These are phyloP conservation scores for Scorias spongiosa DNA, from an alignment of 2,329 filamentous ascomycete species.

Conservation along the genomic window DNA sequence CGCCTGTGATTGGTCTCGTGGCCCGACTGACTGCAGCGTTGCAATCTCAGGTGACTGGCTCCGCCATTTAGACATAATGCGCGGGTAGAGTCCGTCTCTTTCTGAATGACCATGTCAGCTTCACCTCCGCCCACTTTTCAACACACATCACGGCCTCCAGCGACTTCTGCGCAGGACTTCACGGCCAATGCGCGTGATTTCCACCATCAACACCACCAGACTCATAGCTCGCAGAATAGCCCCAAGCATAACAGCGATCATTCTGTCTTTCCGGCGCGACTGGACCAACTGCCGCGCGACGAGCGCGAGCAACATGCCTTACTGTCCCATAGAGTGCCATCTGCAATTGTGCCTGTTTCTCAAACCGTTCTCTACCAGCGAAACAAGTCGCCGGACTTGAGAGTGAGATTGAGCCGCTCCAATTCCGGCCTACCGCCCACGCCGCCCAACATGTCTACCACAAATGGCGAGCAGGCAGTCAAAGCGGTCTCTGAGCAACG, in stretches of 20 bases:
- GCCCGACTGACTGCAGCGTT: too few species aligned
- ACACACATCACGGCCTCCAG: neutral
- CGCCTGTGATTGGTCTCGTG: too few species aligned
- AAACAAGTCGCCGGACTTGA: neutral
- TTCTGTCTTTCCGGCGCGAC: neutral
- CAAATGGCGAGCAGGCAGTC: constrained; percentile 15
- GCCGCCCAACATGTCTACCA: constrained; percentile 24
- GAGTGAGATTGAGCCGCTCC: constrained; percentile 1
- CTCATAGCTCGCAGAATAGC: neutral
- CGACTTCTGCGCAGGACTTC: neutral
- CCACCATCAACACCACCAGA: neutral
- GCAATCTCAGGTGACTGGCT: too few species aligned
- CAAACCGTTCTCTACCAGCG: neutral
- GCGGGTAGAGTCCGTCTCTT: too few species aligned
- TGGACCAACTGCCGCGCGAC: neutral
- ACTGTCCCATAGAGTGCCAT: neutral
- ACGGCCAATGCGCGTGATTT: neutral
- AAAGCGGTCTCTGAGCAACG: constrained; percentile 21
- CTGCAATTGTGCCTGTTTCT: neutral
- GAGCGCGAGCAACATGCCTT: neutral
- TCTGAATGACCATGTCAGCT: too few species aligned
- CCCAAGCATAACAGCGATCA: neutral
- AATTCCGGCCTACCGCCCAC: constrained; percentile 29
- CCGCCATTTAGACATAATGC: too few species aligned
- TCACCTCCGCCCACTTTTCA: neutral